phyloP scores from a whole-genome alignment of 495 filamentous ascomycete species.

The Poronia punctata region DNA sequence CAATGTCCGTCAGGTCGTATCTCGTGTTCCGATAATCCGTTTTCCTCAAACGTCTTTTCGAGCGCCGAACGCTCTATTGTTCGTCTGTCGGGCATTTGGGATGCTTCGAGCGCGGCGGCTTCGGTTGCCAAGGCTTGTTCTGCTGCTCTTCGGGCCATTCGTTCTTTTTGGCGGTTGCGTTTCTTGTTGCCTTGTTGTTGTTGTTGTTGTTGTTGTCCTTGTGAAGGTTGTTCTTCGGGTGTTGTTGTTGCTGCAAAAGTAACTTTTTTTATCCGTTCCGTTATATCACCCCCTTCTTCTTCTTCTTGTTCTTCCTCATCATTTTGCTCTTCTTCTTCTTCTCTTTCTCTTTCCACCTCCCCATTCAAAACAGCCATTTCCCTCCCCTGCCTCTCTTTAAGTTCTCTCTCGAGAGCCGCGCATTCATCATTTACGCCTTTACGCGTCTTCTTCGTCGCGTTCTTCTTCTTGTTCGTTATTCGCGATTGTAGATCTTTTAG shows the following conservation, averaged over 20 bases:
- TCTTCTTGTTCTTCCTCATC: background rate
- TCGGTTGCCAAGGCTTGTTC: slow-evolving; percentile 63
- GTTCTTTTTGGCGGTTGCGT: slow-evolving; percentile 84
- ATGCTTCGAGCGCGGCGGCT: slow-evolving; percentile 67
- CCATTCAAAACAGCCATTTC: slow-evolving; percentile 59
- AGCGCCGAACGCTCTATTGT: slow-evolving; percentile 56
- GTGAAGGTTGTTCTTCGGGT: slow-evolving; percentile 13
- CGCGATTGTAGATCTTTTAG: slow-evolving; percentile 74
- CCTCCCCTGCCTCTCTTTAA: slow-evolving; percentile 58
- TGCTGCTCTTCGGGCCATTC: slow-evolving; percentile 80
- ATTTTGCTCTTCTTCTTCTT: slow-evolving; percentile 14
- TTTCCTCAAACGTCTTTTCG: no score
- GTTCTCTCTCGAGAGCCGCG: slow-evolving; percentile 58
- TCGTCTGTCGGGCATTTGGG: slow-evolving; percentile 65
- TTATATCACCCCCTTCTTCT: slow-evolving; percentile 9
- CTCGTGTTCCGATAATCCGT: slow-evolving; percentile 63
- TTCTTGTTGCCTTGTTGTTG: slow-evolving; percentile 48
- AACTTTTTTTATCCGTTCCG: slow-evolving; percentile 12
- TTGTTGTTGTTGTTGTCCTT: slow-evolving; percentile 12
- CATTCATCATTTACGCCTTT: slow-evolving; percentile 84
- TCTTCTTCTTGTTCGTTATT: slow-evolving; percentile 91
- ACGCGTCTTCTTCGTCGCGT: slow-evolving; percentile 90
- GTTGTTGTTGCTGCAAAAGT: slow-evolving; percentile 4
- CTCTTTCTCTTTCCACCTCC: slow-evolving; percentile 13
- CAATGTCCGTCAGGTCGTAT: slow-evolving; percentile 92